Base-by-base conservation (phyloP, 345 rosid species). In the Pistacia integerrima region DNA sequence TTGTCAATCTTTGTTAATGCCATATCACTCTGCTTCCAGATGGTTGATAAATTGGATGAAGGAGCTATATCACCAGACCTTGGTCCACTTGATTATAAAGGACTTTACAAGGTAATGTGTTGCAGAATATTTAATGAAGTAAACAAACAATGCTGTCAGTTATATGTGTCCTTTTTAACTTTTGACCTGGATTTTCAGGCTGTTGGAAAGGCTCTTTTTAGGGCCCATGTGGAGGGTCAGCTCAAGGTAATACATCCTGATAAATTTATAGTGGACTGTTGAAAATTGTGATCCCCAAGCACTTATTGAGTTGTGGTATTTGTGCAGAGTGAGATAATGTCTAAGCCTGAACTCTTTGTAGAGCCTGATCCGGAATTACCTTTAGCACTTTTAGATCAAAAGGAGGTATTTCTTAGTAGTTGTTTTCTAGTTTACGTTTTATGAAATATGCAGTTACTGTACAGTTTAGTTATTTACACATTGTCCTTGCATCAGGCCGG, bases 161-260 rank as follows among this genome's bases (percentile, higher is more conserved):
- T 77, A 66, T 74, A 44, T 72, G 69, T 67, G 48, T 67, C 51
- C 51, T 59, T 10, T 64, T 22, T 75, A 73, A 78, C 78, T 79
- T 57, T 74, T 61, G 44, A 62, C 55, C 70, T 74, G 64, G 49
- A 77, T 82, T 82, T 59, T 77, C 89, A 93, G 98, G 98, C 98
- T 76, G 98, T 94, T 79, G 97, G 90, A 70, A 94, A 88, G 85
- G 98, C 98, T 80, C 90, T 93, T 67, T 94, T 94, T 83, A 88
- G 97, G 82, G 98, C 98, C 67, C 98, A 94, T 78, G 97, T 93
- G 30, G 98, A 94, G 87, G 98, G 98, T 55, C 98, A 88, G 83
- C 93, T 94, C 71, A 94, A 94, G 98, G 98, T 94, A 80, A 35
- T 78, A 38, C 48, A 49, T 60, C 16, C 5, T 30, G 4, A 1